Base-by-base conservation (phyloP, 2,329 filamentous ascomycete genomes). In the Paraconiothyrium brasiliense region DNA sequence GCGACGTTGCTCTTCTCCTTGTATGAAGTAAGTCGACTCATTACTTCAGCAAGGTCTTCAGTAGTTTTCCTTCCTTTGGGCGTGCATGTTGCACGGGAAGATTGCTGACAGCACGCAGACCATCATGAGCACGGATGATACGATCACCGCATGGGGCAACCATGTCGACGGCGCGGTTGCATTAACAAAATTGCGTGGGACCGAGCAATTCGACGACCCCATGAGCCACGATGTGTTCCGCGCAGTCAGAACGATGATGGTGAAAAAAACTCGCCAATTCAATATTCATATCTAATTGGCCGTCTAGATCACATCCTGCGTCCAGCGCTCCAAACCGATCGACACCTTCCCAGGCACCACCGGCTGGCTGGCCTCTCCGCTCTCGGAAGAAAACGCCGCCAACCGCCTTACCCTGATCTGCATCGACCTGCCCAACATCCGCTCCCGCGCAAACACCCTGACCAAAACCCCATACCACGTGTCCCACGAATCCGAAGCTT, bases 121-220 rank as follows among this genome's bases (percentile, higher is more conserved):
- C 7, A 78, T 80, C 50, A 77, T 76, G 68, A 73, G 74, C 10
- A 79, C 75, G 5, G 71, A 76, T 49, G 71, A 77, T 46, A 75
- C 75, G 1, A 77, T 78, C 22, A 71, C 69, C 4, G 75, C 75
- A 2, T 81, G 79, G 79, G 74, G 69, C 8, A 74, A 78, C 22
- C 79, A 81, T 54, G 76, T 81, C 27, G 78, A 80, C 51, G 79
- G 79, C 20, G 79, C 79, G 32, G 78, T 80, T 1, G 71, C 78
- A 13, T 63, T 81, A 43, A 76, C 74, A 0, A 80, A 79, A 47
- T 39, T 79, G 35, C 71, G 79, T 30, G 78, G 79, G 7, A 71
- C 69, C 1, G 76, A 78, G n/a, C 76, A 79, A 51, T 76, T 80
- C 65, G 74, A 77, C 14, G 71, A 77, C 48, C 71, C 73, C 8